Evolutionary conservation across 352 stramenopile genomes (phyloP), one percentile per base, ranked within the genome.

Genomic region (Albugo candida): DNA sequence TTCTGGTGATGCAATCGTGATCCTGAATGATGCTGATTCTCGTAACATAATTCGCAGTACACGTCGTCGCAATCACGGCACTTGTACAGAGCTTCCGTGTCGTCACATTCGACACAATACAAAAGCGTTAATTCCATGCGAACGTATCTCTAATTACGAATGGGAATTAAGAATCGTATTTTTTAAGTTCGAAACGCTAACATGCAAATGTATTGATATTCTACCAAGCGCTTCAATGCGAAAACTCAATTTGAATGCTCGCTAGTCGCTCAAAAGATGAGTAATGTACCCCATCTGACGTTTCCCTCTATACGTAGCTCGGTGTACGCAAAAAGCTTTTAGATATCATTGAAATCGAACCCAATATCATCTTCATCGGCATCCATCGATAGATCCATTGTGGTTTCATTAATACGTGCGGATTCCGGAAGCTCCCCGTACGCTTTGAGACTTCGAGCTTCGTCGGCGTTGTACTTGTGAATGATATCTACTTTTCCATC

Each of bases 401-500:
- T 70, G 34, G 73, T 93, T 55, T 93, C 79, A 62, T 93, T 89
- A 51, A 93, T 93, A 41, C 75, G 69, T 46, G 77, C 82, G 54
- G 93, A 93, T 61, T 99, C 94, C n/a, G 96, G 96, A 41, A 99
- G 75, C 66, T 99, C 96, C 60, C 94, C 95, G 71, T 98, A 99
- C 36, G 96, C 92, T 75, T 99, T 99, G 43, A 99, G 76, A 56
- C 96, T 97, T 50, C 95, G 83, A n/a, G 96, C 96, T 62, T 97
- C 89, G 63, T 97, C 92, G 10, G 87, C 92, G 54, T 95, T 93
- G 76, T 97, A 97, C 69, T 98, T 98, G 75, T 98, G 92, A 58
- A 99, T 96, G 59, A 98, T 89, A 62, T 98, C 94, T 44, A 97
- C 93, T 71, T 99, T 99, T 75, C 97, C 94, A 67, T 99, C 95